phyloP scores from a whole-genome alignment of 2,329 filamentous ascomycete species.

The Pseudocercospora pini-densiflorae region DNA sequence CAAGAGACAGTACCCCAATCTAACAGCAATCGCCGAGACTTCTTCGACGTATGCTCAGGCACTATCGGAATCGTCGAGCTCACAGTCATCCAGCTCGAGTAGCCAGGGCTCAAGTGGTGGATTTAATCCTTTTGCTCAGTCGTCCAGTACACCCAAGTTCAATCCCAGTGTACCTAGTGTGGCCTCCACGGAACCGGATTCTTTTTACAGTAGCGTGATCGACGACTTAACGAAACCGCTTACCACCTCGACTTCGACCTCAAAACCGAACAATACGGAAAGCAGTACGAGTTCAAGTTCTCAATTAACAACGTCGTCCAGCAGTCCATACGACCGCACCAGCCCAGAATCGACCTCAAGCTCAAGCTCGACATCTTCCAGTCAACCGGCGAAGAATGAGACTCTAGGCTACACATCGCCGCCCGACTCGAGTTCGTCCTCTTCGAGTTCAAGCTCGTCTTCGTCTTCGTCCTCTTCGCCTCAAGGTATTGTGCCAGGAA shows the following conservation, averaged over 20 bases:
- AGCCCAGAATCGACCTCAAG: not conserved
- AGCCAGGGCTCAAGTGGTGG: not conserved
- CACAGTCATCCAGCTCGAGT: constrained; percentile 2
- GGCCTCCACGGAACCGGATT: not conserved
- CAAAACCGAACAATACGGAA: not conserved
- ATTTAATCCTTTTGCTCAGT: constrained; percentile 9
- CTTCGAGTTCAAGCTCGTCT: not conserved
- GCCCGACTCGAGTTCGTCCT: not conserved
- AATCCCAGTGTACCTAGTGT: not conserved
- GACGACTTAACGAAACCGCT: constrained; percentile 6
- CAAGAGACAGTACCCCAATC: constrained; percentile 47
- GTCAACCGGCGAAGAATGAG: not conserved
- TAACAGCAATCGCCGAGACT: constrained; percentile 27
- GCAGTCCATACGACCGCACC: not conserved
- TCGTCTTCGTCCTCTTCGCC: not conserved
- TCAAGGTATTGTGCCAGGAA: not conserved
- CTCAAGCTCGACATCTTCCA: not conserved
- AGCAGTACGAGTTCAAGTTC: not conserved
- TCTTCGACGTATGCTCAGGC: not conserved
- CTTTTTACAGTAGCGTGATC: constrained; percentile 1
- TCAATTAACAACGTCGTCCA: not conserved
- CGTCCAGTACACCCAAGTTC: constrained; percentile 8
- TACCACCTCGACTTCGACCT: constrained; percentile 17
- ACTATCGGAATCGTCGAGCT: constrained; percentile 1
- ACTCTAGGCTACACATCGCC: not conserved